Percentiles rank a stretch among this genome's conserved stretches.
Conservation (phyloP, 163 green algal species). For the Scenedesmus sp. region DNA sequence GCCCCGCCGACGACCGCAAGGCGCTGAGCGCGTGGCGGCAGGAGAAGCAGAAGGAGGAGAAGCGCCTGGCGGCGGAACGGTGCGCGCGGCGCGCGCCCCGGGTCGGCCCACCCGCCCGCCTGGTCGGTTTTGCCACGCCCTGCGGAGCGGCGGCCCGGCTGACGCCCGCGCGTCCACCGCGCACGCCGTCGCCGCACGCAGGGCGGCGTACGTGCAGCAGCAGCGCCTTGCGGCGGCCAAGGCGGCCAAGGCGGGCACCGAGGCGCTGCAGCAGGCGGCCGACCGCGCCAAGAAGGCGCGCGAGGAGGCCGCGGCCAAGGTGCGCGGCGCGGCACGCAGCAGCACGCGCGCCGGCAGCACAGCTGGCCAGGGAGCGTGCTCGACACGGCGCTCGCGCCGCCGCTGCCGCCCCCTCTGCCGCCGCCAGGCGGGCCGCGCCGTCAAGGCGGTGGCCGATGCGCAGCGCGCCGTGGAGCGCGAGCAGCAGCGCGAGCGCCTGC, state of each 20-base stretch:
- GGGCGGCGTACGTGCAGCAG: slow-evolving; percentile 30
- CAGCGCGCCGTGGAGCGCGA: slow-evolving; percentile 29
- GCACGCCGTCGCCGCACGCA: too few relatives aligned
- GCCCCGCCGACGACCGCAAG: slow-evolving; percentile 34
- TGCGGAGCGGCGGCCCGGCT: too few relatives aligned
- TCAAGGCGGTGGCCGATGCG: slow-evolving; percentile 32
- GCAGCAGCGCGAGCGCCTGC: slow-evolving; percentile 38
- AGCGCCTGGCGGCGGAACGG: slow-evolving; percentile 29
- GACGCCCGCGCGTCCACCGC: too few relatives aligned
- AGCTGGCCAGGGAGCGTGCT: too few relatives aligned
- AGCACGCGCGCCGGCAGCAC: too few relatives aligned
- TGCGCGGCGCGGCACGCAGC: too few relatives aligned
- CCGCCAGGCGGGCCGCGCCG: neutral
- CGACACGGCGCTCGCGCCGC: too few relatives aligned
- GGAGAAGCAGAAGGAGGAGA: slow-evolving; percentile 15
- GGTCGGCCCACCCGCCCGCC: too few relatives aligned
- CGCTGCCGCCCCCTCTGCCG: too few relatives aligned
- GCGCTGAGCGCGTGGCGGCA: slow-evolving; percentile 22
- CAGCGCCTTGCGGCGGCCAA: slow-evolving; percentile 37
- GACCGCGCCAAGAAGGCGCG: slow-evolving; percentile 20
- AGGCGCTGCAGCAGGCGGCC: slow-evolving; percentile 15
- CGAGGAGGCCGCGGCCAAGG: slow-evolving; percentile 25
- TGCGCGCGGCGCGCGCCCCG: neutral
- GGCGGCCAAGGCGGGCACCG: neutral
- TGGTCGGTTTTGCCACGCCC: too few relatives aligned